Conservation (phyloP, 2,329 filamentous ascomycete genomes). For the Bipolaris bicolor region DNA sequence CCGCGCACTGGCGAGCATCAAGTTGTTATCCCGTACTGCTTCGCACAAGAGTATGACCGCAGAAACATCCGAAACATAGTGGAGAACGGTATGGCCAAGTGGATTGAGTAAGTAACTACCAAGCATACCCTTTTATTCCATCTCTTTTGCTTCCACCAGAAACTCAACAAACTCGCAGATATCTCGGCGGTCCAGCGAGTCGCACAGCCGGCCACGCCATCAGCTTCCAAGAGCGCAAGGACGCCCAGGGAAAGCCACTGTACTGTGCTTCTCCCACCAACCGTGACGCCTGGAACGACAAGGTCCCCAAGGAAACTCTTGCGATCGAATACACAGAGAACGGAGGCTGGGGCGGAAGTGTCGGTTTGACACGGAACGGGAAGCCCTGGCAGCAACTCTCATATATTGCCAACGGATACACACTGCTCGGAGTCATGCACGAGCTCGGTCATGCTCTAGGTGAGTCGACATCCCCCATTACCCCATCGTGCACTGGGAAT, state of each 20-base stretch:
- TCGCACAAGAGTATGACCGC: neutral
- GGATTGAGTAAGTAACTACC: constrained; percentile 1
- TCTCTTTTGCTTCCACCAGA: no score
- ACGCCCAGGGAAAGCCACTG: neutral
- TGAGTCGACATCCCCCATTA: neutral
- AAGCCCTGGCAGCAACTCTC: constrained; percentile 1
- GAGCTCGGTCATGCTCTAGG: constrained; percentile 4
- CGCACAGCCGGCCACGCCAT: constrained; percentile 1
- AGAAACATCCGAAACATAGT: neutral
- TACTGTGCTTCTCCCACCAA: neutral
- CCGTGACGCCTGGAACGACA: constrained; percentile 1
- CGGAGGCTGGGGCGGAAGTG: neutral
- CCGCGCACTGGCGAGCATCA: neutral
- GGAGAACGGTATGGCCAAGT: neutral
- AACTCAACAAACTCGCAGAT: neutral
- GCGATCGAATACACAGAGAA: constrained; percentile 4
- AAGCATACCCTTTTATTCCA: neutral
- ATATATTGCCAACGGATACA: neutral
- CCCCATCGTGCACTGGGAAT: neutral
- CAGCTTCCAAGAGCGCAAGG: constrained; percentile 1
- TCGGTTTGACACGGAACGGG: neutral
- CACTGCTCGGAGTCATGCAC: neutral
- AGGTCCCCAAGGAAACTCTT: constrained; percentile 1
- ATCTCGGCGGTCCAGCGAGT: neutral
- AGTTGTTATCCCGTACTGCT: constrained; percentile 8